Evolutionary conservation across 148 eudicot species (phyloP), one percentile per base, ranked within the genome.

Genomic region (Heliosperma pusillum): DNA sequence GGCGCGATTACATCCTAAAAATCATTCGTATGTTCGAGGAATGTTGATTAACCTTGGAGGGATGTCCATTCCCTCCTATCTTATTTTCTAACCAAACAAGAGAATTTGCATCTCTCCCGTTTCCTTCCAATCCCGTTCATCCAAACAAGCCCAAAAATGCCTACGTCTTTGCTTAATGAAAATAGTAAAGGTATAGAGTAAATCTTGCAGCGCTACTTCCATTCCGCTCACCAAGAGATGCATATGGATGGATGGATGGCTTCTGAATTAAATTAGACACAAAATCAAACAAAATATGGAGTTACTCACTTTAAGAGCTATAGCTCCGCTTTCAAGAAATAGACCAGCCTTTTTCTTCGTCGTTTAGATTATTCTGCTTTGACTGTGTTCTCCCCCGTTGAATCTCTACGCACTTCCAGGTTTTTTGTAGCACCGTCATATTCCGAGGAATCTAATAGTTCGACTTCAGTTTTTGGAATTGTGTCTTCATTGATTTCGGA

Each of bases 391-490:
- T 63, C 67, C 12, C 8, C 26, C 11, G n/a, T 19, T 16, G 27
- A 16, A 71, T 77, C 69, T 30, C 62, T 61, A 52, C 70, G 9
- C 52, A 33, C 36, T 42, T 75, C 64, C 25, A 47, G 33, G 59
- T 36, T 19, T 7, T 17, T 64, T 63, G 65, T 40, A 50, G 36
- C 26, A 61, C 19, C 45, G 8, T 62, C 45, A 5, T 26, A 15
- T 33, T 65, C 80, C 4, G 71, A 24, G 1, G 71, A 71, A 71
- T 63, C 71, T 19, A 69, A 64, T 67, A 67, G 22, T 21, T 21
- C 11, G 60, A 15, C 40, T 26, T 26, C 73, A 25, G 73, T 50
- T 27, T 59, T 53, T 50, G 45, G 63, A 55, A 29, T 25, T 20
- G 50, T 22, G 52, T 30, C 63, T 55, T 21, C 52, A 25, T 57